phyloP scores from a whole-genome alignment of 495 filamentous ascomycete species.

The Schizothecium vesticola region DNA sequence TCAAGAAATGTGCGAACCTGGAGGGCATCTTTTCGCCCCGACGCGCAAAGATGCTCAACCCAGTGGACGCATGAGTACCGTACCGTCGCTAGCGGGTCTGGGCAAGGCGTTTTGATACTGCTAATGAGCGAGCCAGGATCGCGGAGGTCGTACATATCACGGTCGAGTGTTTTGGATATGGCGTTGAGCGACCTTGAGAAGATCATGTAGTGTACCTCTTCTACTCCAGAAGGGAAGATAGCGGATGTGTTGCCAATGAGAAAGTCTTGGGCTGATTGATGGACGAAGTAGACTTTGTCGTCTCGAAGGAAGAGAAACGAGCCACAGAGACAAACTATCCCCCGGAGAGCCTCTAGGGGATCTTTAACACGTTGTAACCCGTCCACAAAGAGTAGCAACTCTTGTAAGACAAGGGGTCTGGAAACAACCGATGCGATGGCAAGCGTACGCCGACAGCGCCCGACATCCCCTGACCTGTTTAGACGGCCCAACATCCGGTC shows the following conservation, averaged over 20 bases:
- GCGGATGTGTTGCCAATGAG: slow-evolving; percentile 9
- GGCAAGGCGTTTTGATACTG: slow-evolving; percentile 15
- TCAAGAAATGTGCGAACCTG: slow-evolving; percentile 7
- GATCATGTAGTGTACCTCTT: slow-evolving; percentile 23
- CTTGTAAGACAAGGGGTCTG: slow-evolving; percentile 19
- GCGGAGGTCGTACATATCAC: slow-evolving; percentile 20
- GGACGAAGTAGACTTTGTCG: slow-evolving; percentile 28
- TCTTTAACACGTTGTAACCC: not conserved
- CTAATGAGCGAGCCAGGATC: slow-evolving; percentile 11
- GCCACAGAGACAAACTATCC: slow-evolving; percentile 21
- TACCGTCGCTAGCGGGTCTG: slow-evolving; percentile 28
- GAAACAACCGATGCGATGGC: slow-evolving; percentile 6
- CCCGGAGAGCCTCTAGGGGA: not conserved
- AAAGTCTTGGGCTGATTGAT: slow-evolving; percentile 41
- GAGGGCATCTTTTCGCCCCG: not conserved
- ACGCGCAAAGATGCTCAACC: slow-evolving; percentile 31
- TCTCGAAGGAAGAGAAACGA: slow-evolving; percentile 30
- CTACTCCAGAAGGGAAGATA: slow-evolving; percentile 16
- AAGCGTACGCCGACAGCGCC: slow-evolving; percentile 20
- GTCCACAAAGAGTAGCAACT: slow-evolving; percentile 15
- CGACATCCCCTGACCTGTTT: not conserved
- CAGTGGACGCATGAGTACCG: slow-evolving; percentile 38
- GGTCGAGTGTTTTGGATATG: slow-evolving; percentile 16
- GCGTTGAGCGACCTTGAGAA: slow-evolving; percentile 23
- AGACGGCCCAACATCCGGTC: slow-evolving; percentile 21